Base-by-base conservation (phyloP, 805 yeast genomes). In the Monosporozyma servazzii region DNA sequence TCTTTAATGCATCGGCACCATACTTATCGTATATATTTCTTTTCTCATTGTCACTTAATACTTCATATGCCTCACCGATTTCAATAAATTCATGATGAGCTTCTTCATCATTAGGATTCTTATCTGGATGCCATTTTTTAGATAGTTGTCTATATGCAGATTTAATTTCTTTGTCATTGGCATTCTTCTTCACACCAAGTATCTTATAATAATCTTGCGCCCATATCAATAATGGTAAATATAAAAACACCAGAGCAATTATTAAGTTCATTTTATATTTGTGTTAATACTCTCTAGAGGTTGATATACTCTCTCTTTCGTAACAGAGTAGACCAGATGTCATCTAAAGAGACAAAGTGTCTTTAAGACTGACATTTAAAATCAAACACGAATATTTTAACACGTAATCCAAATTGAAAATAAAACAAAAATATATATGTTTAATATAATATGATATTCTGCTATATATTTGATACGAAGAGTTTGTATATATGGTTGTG, bases 41-140 rank as follows among this genome's bases (percentile, higher is more conserved):
- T 67, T 86, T 86, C 51, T 86, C 87, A 4, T 76, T 65, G 64
- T 88, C 88, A 56, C 80, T 77, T 54, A 89, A 75, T 11, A 88
- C 86, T 51, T 89, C 96, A 66, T 91, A 91, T 0, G 98, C 98
- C 62, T 86, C 95, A 15, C 96, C 96, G 29, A 93, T 78, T 68
- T 89, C 95, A 48, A 93, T 83, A 66, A 90, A 93, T 69, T 79
- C 83, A 48, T 85, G 83, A 57, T 87, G 89, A 0, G 97, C 96
- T 29, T 78, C 84, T 8, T 87, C 88, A 59, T 84, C 79, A 6
- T 84, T 85, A 5, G 85, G 83, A 65, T 91, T 93, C 71, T 91
- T 91, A 69, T 91, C 99, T 2, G 99, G 99, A 64, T 91, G 99
- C 68, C 79, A 88, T 63, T 86, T 86, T 66, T 88, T 84, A 57